Evolutionary conservation across 768 basidiomycete genomes (phyloP).

Genomic region (Cyclocybe aegerita): DNA sequence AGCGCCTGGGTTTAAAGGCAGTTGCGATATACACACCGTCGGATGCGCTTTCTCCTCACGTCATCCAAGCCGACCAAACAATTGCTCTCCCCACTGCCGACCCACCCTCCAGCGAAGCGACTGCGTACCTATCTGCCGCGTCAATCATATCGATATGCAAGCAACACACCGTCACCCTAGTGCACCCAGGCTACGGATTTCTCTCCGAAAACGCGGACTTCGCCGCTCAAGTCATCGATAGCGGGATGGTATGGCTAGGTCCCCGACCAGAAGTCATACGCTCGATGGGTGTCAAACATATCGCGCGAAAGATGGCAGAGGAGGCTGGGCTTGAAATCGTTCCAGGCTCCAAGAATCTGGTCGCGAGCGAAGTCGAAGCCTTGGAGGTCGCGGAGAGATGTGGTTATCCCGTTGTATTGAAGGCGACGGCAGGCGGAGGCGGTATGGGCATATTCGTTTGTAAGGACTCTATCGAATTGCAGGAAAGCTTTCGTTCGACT

Average conservation of each 20-base stretch:
- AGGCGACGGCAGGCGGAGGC: conserved; percentile 69
- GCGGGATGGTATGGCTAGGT: conserved; percentile 59
- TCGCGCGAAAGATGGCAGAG: conserved; percentile 45
- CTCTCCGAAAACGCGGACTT: conserved; percentile 64
- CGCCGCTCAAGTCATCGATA: conserved; percentile 41
- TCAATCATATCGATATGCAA: conserved; percentile 43
- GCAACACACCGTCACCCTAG: conserved; percentile 41
- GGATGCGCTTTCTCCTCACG: conserved; percentile 60
- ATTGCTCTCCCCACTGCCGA: conserved; percentile 28
- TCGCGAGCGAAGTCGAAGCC: conserved; percentile 40
- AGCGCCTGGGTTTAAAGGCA: conserved; percentile 47
- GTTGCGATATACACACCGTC: conserved; percentile 60
- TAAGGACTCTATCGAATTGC: conserved; percentile 35
- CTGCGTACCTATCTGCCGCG: conserved; percentile 38
- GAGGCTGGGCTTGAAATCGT: conserved; percentile 53
- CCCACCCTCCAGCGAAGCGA: conserved; percentile 31
- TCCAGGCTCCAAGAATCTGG: conserved; percentile 54
- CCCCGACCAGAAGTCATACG: conserved; percentile 49
- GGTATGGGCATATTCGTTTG: conserved; percentile 69
- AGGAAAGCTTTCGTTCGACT: conserved; percentile 31
- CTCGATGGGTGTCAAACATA: conserved; percentile 63
- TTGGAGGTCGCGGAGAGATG: conserved; percentile 35
- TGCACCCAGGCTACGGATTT: conserved; percentile 68
- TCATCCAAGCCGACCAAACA: conserved; percentile 52
- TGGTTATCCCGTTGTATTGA: conserved; percentile 65